phyloP scores from a whole-genome alignment of 345 rosid species.

The Eucalyptus camaldulensis region DNA sequence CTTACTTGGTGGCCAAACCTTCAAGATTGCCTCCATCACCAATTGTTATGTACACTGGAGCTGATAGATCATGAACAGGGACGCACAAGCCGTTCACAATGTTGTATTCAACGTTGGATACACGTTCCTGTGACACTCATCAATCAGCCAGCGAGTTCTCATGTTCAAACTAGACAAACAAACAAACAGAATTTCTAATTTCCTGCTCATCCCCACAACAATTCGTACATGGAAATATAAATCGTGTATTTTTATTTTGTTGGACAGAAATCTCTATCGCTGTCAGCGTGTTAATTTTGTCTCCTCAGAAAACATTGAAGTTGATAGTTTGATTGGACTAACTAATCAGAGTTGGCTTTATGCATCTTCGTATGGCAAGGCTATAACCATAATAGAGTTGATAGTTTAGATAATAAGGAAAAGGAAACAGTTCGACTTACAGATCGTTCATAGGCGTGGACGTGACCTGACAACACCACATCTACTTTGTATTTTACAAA shows the following conservation, averaged over 20 bases:
- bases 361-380: not conserved
- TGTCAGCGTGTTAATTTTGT: not conserved
- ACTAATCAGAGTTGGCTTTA: not conserved
- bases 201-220: not conserved
- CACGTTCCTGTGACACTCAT: not conserved
- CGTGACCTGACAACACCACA: not conserved
- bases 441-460: not conserved
- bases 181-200: not conserved
- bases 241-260: not conserved
- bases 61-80: not conserved
- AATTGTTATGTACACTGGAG: not conserved
- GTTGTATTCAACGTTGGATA: not conserved
- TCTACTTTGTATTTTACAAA: not conserved
- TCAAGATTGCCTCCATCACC: not conserved
- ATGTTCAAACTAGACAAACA: not conserved
- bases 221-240: not conserved
- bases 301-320: not conserved
- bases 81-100: not conserved
- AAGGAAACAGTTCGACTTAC: not conserved
- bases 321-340: not conserved
- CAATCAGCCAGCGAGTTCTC: not conserved
- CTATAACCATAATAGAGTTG: not conserved
- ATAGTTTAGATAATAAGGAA: not conserved
- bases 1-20: not conserved
- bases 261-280: not conserved